Percentiles rank a stretch among this genome's conserved stretches.
These are phyloP conservation scores for Amniculicola lignicola DNA, from an alignment of 495 filamentous ascomycete genomes.

Conservation along the genomic window DNA sequence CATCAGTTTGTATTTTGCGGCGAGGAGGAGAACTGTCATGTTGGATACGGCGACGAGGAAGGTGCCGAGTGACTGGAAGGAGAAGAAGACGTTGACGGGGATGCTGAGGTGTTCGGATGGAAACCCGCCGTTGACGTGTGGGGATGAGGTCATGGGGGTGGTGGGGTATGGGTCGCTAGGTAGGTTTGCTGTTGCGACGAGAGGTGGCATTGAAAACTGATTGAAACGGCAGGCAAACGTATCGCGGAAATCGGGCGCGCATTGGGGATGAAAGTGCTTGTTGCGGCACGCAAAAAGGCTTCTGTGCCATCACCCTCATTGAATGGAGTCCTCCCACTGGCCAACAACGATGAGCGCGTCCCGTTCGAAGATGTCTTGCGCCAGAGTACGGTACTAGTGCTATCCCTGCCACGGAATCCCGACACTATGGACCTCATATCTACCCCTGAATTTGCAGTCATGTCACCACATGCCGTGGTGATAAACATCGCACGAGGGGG, in stretches of 20 bases:
- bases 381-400: constrained; percentile 49
- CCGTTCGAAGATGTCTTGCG: constrained; percentile 49
- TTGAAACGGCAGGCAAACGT: constrained; percentile 24
- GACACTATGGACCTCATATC: constrained; percentile 50
- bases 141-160: constrained; percentile 50
- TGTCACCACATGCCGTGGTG: constrained; percentile 49
- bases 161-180: constrained; percentile 55
- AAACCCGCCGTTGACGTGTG: constrained; percentile 43
- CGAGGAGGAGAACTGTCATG: constrained; percentile 48
- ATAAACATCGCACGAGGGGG: constrained; percentile 59
- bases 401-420: constrained; percentile 47
- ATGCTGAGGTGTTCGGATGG: constrained; percentile 36
- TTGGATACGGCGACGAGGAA: constrained; percentile 44
- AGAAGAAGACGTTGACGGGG: constrained; percentile 29
- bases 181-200: constrained; percentile 37
- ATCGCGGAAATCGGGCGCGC: constrained; percentile 32
- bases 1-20: constrained; percentile 53
- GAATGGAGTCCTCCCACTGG: constrained; percentile 15
- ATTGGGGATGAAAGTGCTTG: constrained; percentile 53
- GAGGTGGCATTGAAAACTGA: not conserved
- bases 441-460: constrained; percentile 47
- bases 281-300: constrained; percentile 50
- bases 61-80: constrained; percentile 26
- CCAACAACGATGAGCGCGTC: constrained; percentile 38
- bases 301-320: not conserved